These are phyloP conservation scores for Globisporangium sylvaticum DNA, from an alignment of 352 stramenopile species.

Conservation along the genomic window DNA sequence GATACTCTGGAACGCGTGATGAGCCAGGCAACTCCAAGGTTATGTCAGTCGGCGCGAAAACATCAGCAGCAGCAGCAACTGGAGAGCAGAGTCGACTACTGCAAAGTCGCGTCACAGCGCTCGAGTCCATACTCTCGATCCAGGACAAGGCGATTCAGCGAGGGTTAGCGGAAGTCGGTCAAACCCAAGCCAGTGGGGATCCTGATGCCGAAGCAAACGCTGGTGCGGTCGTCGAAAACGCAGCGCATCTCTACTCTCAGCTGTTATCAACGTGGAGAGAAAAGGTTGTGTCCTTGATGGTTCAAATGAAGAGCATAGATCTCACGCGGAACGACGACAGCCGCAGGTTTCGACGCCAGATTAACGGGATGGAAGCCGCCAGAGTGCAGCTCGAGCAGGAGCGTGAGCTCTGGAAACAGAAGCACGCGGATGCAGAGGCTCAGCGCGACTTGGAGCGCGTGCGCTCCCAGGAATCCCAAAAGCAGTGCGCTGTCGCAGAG, in stretches of 20 bases:
- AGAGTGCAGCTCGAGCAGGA: constrained; percentile 24
- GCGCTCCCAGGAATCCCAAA: constrained; percentile 23
- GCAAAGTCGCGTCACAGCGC: constrained; percentile 39
- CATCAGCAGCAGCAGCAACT: background rate
- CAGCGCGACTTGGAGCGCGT: constrained; percentile 56
- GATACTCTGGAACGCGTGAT: background rate
- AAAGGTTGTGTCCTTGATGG: constrained; percentile 56
- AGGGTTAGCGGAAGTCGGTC: constrained; percentile 26
- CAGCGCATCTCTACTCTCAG: constrained; percentile 27
- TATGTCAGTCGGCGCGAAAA: background rate
- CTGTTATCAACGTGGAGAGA: constrained; percentile 48
- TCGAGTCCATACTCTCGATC: constrained; percentile 56
- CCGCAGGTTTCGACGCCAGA: constrained; percentile 10
- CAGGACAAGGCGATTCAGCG: constrained; percentile 50
- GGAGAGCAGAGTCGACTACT: constrained; percentile 24
- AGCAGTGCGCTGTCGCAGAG: constrained; percentile 24
- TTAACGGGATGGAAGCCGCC: constrained; percentile 12
- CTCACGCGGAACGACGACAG: constrained; percentile 17
- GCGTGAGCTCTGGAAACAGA: constrained; percentile 50
- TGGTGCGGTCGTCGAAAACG: constrained; percentile 7
- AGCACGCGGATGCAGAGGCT: constrained; percentile 43
- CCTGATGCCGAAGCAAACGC: constrained; percentile 11
- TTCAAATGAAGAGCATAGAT: constrained; percentile 43
- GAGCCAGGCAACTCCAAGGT: background rate
- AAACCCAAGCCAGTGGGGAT: constrained; percentile 5